Conservation (phyloP, 345 rosid species). For the Linum usitatissimum region DNA sequence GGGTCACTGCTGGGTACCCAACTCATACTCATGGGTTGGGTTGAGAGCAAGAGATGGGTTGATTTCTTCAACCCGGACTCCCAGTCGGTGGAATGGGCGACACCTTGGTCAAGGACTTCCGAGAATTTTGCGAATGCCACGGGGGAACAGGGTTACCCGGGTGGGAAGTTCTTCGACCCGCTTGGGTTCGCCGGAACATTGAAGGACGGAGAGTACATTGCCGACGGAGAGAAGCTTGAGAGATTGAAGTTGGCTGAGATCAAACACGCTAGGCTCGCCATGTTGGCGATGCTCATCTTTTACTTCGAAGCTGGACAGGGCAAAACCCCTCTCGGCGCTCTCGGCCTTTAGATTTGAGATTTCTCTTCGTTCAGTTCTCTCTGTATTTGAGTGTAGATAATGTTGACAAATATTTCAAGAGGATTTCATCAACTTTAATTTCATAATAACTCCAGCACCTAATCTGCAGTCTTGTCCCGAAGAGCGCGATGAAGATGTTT, state of each 20-base stretch:
- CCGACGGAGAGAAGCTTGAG: constrained; percentile 75
- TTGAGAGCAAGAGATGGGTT: constrained; percentile 97
- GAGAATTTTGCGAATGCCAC: constrained; percentile 84
- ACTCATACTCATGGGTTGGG: constrained; percentile 95
- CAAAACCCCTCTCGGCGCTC: constrained; percentile 92
- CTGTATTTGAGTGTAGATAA: background rate
- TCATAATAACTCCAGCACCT: too few relatives aligned
- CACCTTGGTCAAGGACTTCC: constrained; percentile 85
- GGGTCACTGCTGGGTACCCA: constrained; percentile 87
- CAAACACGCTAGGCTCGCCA: constrained; percentile 88
- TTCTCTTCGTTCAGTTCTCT: background rate
- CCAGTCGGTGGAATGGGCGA: constrained; percentile 93
- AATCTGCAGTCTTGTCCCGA: too few relatives aligned
- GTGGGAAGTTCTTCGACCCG: constrained; percentile 94
- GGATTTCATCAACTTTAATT: too few relatives aligned
- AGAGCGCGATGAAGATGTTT: too few relatives aligned
- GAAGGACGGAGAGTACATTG: constrained; percentile 54
- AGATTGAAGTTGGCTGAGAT: constrained; percentile 92
- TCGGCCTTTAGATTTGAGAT: constrained; percentile 43
- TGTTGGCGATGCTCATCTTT: constrained; percentile 89
- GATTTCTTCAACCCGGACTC: constrained; percentile 96
- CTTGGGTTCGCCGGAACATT: constrained; percentile 58
- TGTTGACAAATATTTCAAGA: background rate
- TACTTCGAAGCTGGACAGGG: constrained; percentile 98
- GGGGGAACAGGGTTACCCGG: constrained; percentile 95